Evolutionary conservation across 2,329 filamentous ascomycete species (phyloP).

Genomic region (Plectosphaerella plurivora): DNA sequence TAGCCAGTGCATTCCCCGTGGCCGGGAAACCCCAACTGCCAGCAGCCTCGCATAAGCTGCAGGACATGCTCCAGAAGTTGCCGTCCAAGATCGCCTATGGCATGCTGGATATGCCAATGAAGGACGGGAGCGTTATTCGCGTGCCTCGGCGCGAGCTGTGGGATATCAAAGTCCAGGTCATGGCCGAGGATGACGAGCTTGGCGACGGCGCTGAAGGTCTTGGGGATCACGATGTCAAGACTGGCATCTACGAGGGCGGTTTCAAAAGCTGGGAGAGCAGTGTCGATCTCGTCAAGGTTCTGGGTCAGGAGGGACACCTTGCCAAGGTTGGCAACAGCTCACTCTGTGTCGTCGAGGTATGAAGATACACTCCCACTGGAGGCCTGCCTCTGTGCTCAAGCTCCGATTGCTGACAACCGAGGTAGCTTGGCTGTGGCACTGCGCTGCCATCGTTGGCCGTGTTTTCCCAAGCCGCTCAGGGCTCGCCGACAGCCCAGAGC

Average conservation of each 20-base stretch:
- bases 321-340: slow-evolving; percentile 25
- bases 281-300: slow-evolving; percentile 70
- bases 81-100: slow-evolving; percentile 73
- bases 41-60: slow-evolving; percentile 45
- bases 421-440: slow-evolving; percentile 72
- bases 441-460: slow-evolving; percentile 68
- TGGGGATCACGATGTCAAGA: slow-evolving; percentile 69
- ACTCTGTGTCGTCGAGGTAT: slow-evolving; percentile 50
- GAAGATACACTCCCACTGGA: slow-evolving; percentile 12
- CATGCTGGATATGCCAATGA: slow-evolving; percentile 55
- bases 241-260: slow-evolving; percentile 79
- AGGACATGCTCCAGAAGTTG: slow-evolving; percentile 49
- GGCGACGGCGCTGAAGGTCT: slow-evolving; percentile 41
- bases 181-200: slow-evolving; percentile 57
- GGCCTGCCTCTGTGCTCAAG: neutral
- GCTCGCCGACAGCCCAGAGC: slow-evolving; percentile 1
- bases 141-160: slow-evolving; percentile 75
- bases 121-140: slow-evolving; percentile 45
- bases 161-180: slow-evolving; percentile 76
- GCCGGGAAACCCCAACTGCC: slow-evolving; percentile 56
- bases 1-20: slow-evolving; percentile 54
- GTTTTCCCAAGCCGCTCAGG: slow-evolving; percentile 32
- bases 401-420: slow-evolving; percentile 2
- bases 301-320: slow-evolving; percentile 38
- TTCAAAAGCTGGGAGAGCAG: slow-evolving; percentile 92